phyloP scores from a whole-genome alignment of 2,329 filamentous ascomycete species.

The Blastomyces gilchristii region DNA sequence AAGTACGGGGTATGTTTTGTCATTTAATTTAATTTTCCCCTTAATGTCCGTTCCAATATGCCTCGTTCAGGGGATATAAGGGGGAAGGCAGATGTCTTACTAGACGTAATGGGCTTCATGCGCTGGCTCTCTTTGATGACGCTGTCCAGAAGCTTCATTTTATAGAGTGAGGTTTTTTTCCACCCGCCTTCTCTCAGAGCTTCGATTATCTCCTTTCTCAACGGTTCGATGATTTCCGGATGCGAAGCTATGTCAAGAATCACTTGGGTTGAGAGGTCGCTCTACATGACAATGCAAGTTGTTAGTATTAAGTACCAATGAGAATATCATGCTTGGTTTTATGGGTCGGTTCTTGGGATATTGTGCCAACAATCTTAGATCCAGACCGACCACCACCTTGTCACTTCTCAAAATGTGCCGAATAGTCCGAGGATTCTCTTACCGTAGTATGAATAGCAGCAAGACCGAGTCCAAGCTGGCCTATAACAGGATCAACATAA shows the following conservation, averaged over 20 bases:
- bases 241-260: constrained; percentile 45
- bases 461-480: constrained; percentile 23
- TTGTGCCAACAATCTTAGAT: neutral
- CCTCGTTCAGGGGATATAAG: neutral
- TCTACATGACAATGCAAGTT: constrained; percentile 7
- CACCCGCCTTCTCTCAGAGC: constrained; percentile 27
- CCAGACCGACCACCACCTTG: neutral
- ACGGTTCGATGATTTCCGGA: constrained; percentile 41
- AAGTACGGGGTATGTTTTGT: neutral
- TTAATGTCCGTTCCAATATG: neutral
- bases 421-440: neutral
- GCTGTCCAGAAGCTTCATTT: constrained; percentile 29
- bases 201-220: constrained; percentile 44
- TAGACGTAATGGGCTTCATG: constrained; percentile 19
- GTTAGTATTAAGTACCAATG: neutral
- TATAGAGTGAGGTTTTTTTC: constrained; percentile 25
- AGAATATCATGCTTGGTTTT: neutral
- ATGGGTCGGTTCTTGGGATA: neutral
- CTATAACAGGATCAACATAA: constrained; percentile 14
- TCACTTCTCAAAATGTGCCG: neutral
- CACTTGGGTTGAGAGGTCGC: constrained; percentile 35
- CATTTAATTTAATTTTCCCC: neutral
- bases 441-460: constrained; percentile 27
- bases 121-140: constrained; percentile 29
- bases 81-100: constrained; percentile 16